Evolutionary conservation across 1,139 yeast species (phyloP), one percentile per base, ranked within the genome.

Genomic region (Arxiozyma slooffiae): DNA sequence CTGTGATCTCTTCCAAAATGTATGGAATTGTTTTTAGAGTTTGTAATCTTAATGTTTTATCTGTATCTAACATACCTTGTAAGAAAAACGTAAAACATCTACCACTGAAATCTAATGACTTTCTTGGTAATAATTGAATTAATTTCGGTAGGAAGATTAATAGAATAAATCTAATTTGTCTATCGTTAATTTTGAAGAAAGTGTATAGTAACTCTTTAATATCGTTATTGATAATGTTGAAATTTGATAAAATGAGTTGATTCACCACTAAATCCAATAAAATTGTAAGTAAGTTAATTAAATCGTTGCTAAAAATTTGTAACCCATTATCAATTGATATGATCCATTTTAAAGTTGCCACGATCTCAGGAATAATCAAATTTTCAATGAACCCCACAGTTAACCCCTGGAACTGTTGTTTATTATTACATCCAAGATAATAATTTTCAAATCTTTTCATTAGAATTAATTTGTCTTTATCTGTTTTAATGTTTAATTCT

Each of bases 11-110:
- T 30, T 82, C 81, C 2, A 83, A 79, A 37, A 92, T 70, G 6
- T 72, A 68, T 3, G 83, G 75, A 7, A 88, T 78, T 1, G 90
- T 79, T 49, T 82, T 83, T 44, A 92, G 72, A 0, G 97, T 86
- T 42, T 84, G 87, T 58, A 86, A 89, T 54, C 97, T 74, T 46
- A 92, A 79, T 38, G 83, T 76, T 8, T 83, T 79, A 63, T 88
- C 90, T 0, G 95, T 80, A 64, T 92, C 98, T 39, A 82, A 81
- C 60, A 92, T 84, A 0, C 97, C 97, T 21, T 84, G 80, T 14
- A 83, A 71, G 58, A 87, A 73, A 47, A 76, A 76, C 14, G 79
- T 79, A 65, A 87, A 88, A 3, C 92, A 75, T 58, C 78, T 81
- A 60, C 77, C 82, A 55, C 85, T 85, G 7, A 89, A 77, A 45